Percentiles rank a stretch among this genome's conserved stretches.
These are phyloP conservation scores for Kokia cookei DNA, from an alignment of 441 rosid species.

Conservation along the genomic window DNA sequence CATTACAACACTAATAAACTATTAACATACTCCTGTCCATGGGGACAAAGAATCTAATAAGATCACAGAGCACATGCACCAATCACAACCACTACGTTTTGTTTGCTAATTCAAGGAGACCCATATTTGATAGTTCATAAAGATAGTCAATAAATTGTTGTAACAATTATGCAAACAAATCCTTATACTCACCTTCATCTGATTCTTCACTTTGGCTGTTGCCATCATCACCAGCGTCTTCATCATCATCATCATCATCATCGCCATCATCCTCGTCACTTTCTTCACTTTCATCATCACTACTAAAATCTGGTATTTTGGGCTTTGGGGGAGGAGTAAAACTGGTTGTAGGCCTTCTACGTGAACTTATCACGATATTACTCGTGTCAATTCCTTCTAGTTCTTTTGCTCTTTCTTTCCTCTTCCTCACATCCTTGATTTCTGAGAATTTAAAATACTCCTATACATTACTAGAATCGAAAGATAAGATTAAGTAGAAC, in stretches of 20 bases:
- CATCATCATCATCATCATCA: conserved; percentile 28
- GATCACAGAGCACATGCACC: neutral
- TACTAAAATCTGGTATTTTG: conserved; percentile 43
- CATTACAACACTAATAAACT: neutral
- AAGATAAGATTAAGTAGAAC: neutral
- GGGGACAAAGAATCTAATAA: neutral
- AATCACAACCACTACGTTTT: neutral
- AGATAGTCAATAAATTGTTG: neutral
- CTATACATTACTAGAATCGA: neutral
- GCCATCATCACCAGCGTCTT: conserved; percentile 23
- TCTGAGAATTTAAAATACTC: conserved; percentile 31
- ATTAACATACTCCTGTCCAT: neutral
- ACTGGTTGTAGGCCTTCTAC: conserved; percentile 69
- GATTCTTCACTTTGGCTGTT: conserved; percentile 42
- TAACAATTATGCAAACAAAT: neutral
- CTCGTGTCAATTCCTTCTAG: conserved; percentile 88
- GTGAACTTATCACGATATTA: conserved; percentile 75
- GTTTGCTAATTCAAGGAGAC: neutral
- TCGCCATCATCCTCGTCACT: conserved; percentile 18
- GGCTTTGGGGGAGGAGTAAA: conserved; percentile 64
- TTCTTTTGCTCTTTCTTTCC: conserved; percentile 71
- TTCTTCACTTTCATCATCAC: conserved; percentile 28
- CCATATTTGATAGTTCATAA: neutral
- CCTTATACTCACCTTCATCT: conserved; percentile 32
- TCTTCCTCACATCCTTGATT: conserved; percentile 73